Conservation (phyloP, 148 eudicot species). For the Chenopodium berlandieri region DNA sequence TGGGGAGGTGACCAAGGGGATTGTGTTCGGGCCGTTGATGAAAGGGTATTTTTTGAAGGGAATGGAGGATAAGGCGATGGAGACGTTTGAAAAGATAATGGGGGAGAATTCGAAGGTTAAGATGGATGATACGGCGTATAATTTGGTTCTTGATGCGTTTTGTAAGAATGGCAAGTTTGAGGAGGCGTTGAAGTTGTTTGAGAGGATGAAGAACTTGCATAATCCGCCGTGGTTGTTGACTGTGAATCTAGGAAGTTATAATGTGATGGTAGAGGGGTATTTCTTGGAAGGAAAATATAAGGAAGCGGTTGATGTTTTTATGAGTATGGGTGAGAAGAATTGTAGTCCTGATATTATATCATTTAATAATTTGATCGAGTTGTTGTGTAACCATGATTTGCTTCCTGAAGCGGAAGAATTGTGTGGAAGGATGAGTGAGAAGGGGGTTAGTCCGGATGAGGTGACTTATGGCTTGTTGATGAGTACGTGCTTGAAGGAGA, state of each 20-base stretch:
- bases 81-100: constrained; percentile 44
- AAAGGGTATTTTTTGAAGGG: constrained; percentile 78
- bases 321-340: constrained; percentile 75
- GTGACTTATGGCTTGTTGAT: constrained; percentile 68
- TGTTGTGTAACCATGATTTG: constrained; percentile 61
- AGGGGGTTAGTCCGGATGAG: constrained; percentile 81
- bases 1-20: constrained; percentile 57
- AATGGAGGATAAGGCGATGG: constrained; percentile 75
- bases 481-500: constrained; percentile 78
- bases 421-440: constrained; percentile 65
- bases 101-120: constrained; percentile 51
- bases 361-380: constrained; percentile 71
- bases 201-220: constrained; percentile 65
- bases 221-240: constrained; percentile 59
- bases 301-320: constrained; percentile 76
- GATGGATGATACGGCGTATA: constrained; percentile 71
- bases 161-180: constrained; percentile 76
- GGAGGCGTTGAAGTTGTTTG: constrained; percentile 71
- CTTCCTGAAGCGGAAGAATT: constrained; percentile 79
- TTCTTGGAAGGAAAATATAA: constrained; percentile 54
- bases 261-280: constrained; percentile 86
- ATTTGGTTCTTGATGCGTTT: constrained; percentile 70
- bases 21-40: constrained; percentile 73
- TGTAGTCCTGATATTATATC: constrained; percentile 80
- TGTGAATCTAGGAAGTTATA: constrained; percentile 83